A percentile compares a stretch with the other conserved stretches of the same genome.
These are phyloP conservation scores for Elasticomyces elasticus DNA, from an alignment of 495 filamentous ascomycete species.

Conservation along the genomic window DNA sequence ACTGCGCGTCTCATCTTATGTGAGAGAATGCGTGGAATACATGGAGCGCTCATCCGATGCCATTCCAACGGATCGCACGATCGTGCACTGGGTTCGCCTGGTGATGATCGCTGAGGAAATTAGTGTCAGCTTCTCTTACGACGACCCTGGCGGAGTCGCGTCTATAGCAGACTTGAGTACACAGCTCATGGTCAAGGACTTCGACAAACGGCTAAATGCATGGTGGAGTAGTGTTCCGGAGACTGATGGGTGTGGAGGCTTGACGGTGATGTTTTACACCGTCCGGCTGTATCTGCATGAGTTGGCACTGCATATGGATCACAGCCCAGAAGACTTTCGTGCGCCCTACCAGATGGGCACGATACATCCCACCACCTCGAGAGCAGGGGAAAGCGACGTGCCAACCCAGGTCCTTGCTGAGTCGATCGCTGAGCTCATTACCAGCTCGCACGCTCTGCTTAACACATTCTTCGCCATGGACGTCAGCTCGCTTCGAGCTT, in stretches of 20 bases:
- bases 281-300: conserved; percentile 42
- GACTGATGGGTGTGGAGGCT: conserved; percentile 26
- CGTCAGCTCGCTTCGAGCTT: conserved; percentile 1
- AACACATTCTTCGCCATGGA: conserved; percentile 13
- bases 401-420: conserved; percentile 12
- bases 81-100: conserved; percentile 40
- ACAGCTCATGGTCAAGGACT: conserved; percentile 40
- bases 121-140: conserved; percentile 39
- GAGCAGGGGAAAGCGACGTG: not conserved
- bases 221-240: conserved; percentile 26
- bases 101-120: conserved; percentile 42
- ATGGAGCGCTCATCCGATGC: conserved; percentile 33
- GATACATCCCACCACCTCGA: not conserved
- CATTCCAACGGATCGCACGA: conserved; percentile 30
- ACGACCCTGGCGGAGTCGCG: conserved; percentile 38
- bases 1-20: conserved; percentile 42
- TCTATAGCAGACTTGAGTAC: conserved; percentile 38
- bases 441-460: conserved; percentile 11
- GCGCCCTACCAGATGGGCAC: conserved; percentile 23
- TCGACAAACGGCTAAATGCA: conserved; percentile 37
- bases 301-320: conserved; percentile 41
- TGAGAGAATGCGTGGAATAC: conserved; percentile 38
- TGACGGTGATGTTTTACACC: conserved; percentile 41
- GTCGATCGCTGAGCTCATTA: conserved; percentile 10
- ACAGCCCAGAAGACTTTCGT: conserved; percentile 41